Base-by-base conservation (phyloP, 805 yeast species). In the Yarrowia hollandica region DNA sequence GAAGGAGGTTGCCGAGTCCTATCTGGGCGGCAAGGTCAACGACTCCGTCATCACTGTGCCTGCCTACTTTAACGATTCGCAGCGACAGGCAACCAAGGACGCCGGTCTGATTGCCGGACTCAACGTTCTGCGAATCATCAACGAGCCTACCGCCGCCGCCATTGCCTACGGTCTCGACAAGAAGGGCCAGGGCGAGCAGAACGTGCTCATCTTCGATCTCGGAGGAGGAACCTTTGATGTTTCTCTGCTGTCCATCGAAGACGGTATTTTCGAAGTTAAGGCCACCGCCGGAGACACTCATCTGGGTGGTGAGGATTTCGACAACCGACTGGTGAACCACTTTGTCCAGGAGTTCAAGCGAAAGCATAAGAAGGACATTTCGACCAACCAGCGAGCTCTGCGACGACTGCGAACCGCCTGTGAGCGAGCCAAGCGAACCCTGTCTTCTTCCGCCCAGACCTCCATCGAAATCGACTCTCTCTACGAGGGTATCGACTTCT, bases 121-220 rank as follows among this genome's bases (percentile, higher is more conserved):
- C 33, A 41, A 41, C 23, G 48, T 90, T 62, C 81, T 89, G 75
- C 85, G 97, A 79, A 90, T 90, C 74, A 90, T 91, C 71, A 90
- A 90, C 78, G 97, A 90, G 80, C 97, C 97, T 69, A 90, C 97
- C 67, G 97, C 97, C 65, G 97, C 97, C 71, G 97, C 97, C 68
- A 90, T 90, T 79, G 97, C 97, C 74, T 91, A 91, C 84, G 97
- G 97, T 83, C 83, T 91, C 69, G 78, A 75, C 69, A 75, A 74
- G 73, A 72, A 73, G 74, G 80, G 86, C 66, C 85, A 82, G 64
- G 82, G 82, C 66, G 96, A 90, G 79, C 85, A 86, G 77, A 89
- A 90, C 76, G 92, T 90, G 64, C 80, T 90, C 72, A 88, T 90
- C 74, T 90, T 90, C 48, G 48, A 41, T 41, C 48, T 41, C 5